Evolutionary conservation across 305 asterid species (phyloP).

Genomic region (Rubia peregrina): DNA sequence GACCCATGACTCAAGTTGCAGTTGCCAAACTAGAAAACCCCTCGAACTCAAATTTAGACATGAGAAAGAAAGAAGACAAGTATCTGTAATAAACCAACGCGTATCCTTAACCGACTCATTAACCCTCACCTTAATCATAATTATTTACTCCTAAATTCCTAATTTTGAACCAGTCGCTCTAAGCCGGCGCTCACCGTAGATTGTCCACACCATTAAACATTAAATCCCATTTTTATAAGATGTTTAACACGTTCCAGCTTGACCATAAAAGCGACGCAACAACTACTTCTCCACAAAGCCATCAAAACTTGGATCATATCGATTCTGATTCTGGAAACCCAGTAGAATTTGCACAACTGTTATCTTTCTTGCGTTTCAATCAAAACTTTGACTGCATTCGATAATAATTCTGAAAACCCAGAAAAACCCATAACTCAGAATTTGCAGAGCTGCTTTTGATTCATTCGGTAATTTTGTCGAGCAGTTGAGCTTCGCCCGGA

Average conservation of each 20-base stretch:
- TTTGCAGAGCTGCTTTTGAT: not conserved
- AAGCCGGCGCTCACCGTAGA: slow-evolving; percentile 11
- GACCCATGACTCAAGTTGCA: not conserved
- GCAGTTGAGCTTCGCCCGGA: slow-evolving; percentile 20
- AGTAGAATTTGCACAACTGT: too few relatives aligned
- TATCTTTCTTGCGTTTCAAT: not conserved
- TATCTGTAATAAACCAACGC: slow-evolving; percentile 8
- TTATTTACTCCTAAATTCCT: too few relatives aligned
- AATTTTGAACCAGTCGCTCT: not conserved
- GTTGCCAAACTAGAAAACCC: slow-evolving; percentile 4
- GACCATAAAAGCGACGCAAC: slow-evolving; percentile 6
- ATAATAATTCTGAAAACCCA: not conserved
- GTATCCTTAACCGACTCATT: slow-evolving; percentile 7
- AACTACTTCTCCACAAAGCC: not conserved
- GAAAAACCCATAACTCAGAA: slow-evolving; percentile 7
- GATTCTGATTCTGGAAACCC: not conserved
- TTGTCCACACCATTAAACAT: not conserved
- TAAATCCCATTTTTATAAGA: not conserved
- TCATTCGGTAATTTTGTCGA: not conserved
- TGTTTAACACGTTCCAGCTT: slow-evolving; percentile 3
- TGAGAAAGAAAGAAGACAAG: not conserved
- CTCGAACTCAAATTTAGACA: slow-evolving; percentile 2
- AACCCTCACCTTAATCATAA: not conserved
- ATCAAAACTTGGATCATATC: not conserved
- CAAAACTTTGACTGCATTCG: not conserved